Evolutionary conservation across 768 basidiomycete genomes (phyloP), one percentile per base, ranked within the genome.

Genomic region (Suillus ampliporus): DNA sequence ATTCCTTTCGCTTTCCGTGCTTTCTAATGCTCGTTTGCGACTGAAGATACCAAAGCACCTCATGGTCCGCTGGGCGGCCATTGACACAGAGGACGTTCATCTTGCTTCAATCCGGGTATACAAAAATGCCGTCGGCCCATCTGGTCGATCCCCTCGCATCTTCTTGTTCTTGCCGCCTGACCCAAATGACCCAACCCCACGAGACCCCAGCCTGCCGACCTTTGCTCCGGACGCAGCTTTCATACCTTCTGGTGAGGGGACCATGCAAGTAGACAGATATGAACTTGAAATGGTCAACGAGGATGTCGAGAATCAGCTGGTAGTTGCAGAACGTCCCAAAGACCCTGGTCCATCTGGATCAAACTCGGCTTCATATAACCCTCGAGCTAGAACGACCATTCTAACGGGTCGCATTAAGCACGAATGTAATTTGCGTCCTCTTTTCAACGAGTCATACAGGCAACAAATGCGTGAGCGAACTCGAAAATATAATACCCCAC

Each of bases 251-350:
- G 72, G 71, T 34, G 72, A 71, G 54, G 69, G 71, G 19, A 72
- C 70, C 6, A 31, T 73, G n/a, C 74, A 74, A 31, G 75, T 76
- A 5, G 90, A 91, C 69, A 84, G 88, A 74, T 98, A 94, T 77
- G 92, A 94, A 68, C 82, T 98, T 38, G 89, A 93, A 47, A 93
- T 97, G 86, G 87, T 94, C 47, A 90, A 93, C 65, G 89, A 93
- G 65, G 76, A 85, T 37, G 90, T 93, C 10, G 91, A 92, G 68
- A 95, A 95, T 77, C 89, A 94, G 74, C 84, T 92, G 61, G 91
- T 94, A 34, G 85, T 95, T 40, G 92, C 92, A 0, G 92, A 94
- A 74, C 86, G 89, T 58, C 89, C 89, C 26, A 94, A 92, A 69
- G 90, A 81, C 57, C 86, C 73, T 37, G 79, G 21, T 74, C 82